Base-by-base conservation (phyloP, 192 early-diverging fungal genomes). In the Coemansia aciculifera region DNA sequence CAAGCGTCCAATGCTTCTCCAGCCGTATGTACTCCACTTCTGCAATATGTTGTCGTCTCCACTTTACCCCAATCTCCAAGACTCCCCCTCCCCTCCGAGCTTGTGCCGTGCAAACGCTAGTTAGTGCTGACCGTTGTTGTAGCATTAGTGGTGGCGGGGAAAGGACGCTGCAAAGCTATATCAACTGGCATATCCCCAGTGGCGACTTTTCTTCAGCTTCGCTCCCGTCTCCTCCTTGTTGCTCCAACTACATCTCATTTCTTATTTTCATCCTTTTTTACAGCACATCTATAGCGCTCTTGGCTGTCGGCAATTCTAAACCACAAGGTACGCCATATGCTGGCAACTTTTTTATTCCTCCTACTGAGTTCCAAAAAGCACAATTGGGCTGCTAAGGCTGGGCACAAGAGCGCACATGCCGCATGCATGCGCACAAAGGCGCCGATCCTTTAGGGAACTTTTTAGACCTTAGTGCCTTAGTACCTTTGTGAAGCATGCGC, bases 361-460 rank as follows among this genome's bases (percentile, higher is more conserved):
- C 43, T 44, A 44, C 17, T 10, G n/a, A 21, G 46, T 9, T 21
- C 9, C 46, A 27, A 29, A 27, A 54, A 11, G 27, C 24, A 24
- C 24, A 29, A 12, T 27, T 13, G 49, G 49, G 9, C 49, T 51
- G n/a, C 6, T 19, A 19, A 46, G 44, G 15, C 44, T 21, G 44
- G 15, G 44, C 44, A 46, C 44, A 46, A 7, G 46, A 23, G 19
- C 46, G 13, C 51, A 54, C 51, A 54, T 54, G 51, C 27, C 51
- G 3, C 51, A 3, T 29, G 24, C 51, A 29, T 54, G 51, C 51
- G 27, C 13, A 54, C 51, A 54, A 54, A 54, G 51, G 13, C 15
- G 51, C 51, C 31, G 51, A 54, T 54, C 51, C 51, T 36, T 36
- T 54, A n/a, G 12, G 51, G 51, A 54, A 27, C 51, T 29, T 49